These are phyloP conservation scores for Alternaria angustiovoidea DNA, from an alignment of 2,329 filamentous ascomycete species.

Conservation along the genomic window DNA sequence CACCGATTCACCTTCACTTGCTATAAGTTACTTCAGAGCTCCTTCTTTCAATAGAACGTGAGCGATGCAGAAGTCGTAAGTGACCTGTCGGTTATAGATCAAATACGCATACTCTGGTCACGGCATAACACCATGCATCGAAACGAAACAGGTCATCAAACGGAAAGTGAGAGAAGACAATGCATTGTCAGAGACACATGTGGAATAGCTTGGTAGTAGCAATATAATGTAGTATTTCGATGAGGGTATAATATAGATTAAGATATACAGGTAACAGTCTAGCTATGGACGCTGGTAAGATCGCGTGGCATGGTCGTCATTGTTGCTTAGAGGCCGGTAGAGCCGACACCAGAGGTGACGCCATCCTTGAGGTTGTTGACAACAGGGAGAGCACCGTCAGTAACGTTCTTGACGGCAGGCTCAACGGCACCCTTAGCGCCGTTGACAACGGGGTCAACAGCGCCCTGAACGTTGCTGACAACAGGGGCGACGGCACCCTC, in stretches of 20 bases:
- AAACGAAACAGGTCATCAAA: too few relatives aligned
- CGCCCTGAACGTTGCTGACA: background rate
- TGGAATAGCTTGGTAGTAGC: background rate
- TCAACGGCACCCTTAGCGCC: background rate
- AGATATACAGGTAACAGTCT: background rate
- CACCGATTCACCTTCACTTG: background rate
- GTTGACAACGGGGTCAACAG: background rate
- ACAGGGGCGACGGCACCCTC: background rate
- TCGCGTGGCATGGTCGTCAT: background rate
- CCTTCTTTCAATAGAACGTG: too few relatives aligned
- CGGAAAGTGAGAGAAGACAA: too few relatives aligned
- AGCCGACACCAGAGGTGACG: background rate
- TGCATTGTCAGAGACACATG: background rate
- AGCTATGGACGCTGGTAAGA: background rate
- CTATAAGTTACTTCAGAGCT: too few relatives aligned
- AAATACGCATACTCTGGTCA: too few relatives aligned
- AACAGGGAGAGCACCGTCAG: background rate
- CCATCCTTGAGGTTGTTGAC: background rate
- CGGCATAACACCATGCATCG: too few relatives aligned
- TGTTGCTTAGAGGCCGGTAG: background rate
- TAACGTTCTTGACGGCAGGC: background rate
- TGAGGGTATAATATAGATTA: background rate
- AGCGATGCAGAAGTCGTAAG: too few relatives aligned
- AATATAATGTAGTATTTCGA: background rate
- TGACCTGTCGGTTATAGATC: too few relatives aligned